Evolutionary conservation across 2,329 filamentous ascomycete species (phyloP), one percentile per base, ranked within the genome.

Genomic region (Colletotrichum echinochloae): DNA sequence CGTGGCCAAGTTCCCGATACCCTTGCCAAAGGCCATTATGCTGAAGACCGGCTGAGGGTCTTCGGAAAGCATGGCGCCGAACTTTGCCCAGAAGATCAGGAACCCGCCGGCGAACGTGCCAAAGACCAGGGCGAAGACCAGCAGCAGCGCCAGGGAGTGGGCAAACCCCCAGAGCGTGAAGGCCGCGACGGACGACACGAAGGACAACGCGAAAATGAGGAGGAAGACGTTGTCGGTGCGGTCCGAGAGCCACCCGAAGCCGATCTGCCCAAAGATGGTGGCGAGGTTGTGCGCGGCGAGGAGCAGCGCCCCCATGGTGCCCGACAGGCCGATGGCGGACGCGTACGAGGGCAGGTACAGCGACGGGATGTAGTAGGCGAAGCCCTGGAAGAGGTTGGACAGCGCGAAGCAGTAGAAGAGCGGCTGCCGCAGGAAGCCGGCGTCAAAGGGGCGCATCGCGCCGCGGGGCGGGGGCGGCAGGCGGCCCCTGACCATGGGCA

Each of bases 161-260:
- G 83, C 82, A 20, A 89, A 75, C 0, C 87, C 88, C 88, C 88
- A 90, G 35, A 89, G 77, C 0, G 87, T 75, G 51, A 89, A 83
- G 0, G 85, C 83, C 0, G 84, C 83, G 0, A 87, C 63, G 0
- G 83, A 83, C 0, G 87, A 86, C 1, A 84, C 83, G 3, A 86
- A 70, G 0, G 84, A 84, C 0, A 85, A 87, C 1, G 74, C 33
- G 11, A 75, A 76, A 1, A 76, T 72, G 3, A 89, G 82, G 2
- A 83, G 74, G 1, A 86, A 82, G 9, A 85, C 81, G 5, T 86
- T 79, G 41, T 78, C 79, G n/a, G 83, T 76, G 3, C 74, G 68
- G 73, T 89, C 87, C 20, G 81, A 82, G 23, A 87, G 73, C 46
- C 79, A 80, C 0, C 86, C 86, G 66, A 87, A 84, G 14, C 81